These are phyloP conservation scores for Kazachstania taianensis DNA, from an alignment of 805 yeast genomes.

Conservation along the genomic window DNA sequence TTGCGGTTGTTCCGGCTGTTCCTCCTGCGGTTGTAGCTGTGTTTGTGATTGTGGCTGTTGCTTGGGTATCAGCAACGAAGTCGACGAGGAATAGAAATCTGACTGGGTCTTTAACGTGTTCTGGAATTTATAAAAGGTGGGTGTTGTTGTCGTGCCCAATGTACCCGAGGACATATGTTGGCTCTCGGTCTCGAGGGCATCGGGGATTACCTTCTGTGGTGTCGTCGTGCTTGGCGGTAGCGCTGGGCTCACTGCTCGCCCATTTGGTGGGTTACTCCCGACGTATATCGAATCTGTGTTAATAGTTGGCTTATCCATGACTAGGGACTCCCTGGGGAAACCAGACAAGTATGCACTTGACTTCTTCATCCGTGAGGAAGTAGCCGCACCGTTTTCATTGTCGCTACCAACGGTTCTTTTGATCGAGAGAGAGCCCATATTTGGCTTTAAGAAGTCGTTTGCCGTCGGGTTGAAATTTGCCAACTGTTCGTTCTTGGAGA, in stretches of 20 bases:
- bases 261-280: background rate
- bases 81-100: slow-evolving; percentile 2
- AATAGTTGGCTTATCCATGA: slow-evolving; percentile 1
- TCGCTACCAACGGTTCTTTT: too few relatives aligned
- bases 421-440: background rate
- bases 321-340: slow-evolving; percentile 7
- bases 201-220: too few relatives aligned
- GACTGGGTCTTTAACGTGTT: background rate
- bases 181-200: too few relatives aligned
- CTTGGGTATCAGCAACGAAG: background rate
- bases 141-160: slow-evolving; percentile 7
- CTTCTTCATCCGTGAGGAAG: slow-evolving; percentile 13
- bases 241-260: background rate
- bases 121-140: slow-evolving; percentile 18
- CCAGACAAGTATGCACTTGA: slow-evolving; percentile 30
- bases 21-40: background rate
- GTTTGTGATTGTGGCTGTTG: background rate
- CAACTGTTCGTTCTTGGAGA: slow-evolving; percentile 16
- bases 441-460: background rate
- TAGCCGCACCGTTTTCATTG: background rate
- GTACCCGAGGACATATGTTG: background rate
- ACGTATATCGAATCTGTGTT: slow-evolving; percentile 4
- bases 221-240: background rate
- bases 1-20: background rate
- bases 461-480: background rate